Conservation (phyloP, 108 stramenopile genomes). For the Nannochloropsis granulata region DNA sequence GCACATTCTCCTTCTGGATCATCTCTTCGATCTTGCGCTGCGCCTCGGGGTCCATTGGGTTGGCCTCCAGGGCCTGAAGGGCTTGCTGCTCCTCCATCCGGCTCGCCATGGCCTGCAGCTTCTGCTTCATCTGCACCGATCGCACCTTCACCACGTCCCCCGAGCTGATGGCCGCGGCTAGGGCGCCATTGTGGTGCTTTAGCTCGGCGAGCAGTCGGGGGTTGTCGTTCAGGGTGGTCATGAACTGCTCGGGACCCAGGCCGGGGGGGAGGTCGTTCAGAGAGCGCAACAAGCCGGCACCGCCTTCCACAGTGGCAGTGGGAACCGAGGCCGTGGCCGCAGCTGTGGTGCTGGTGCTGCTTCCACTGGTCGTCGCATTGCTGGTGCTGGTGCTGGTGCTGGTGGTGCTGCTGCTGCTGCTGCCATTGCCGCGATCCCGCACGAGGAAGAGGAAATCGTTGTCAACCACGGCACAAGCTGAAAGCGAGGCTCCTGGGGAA, state of each 20-base stretch:
- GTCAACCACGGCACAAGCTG: neutral
- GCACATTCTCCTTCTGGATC: conserved; percentile 23
- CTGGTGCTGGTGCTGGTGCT: neutral
- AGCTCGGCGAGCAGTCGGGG: neutral
- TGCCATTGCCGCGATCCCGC: neutral
- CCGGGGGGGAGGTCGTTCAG: neutral
- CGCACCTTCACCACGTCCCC: conserved; percentile 33
- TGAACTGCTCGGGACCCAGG: neutral
- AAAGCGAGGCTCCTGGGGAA: neutral
- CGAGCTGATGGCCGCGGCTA: conserved; percentile 26
- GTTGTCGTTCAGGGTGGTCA: neutral
- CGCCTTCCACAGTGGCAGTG: neutral
- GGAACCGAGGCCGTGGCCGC: neutral
- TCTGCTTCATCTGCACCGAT: conserved; percentile 30
- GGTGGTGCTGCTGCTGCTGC: neutral
- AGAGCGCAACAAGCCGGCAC: neutral
- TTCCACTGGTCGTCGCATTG: neutral
- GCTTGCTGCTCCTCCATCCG: conserved; percentile 21
- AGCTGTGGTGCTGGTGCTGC: neutral
- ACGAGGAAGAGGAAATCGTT: neutral
- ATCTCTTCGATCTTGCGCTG: conserved; percentile 25
- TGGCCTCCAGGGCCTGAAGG: conserved; percentile 5
- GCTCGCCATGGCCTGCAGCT: conserved; percentile 22
- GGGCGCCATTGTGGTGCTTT: conserved; percentile 10
- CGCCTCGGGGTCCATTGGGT: conserved; percentile 33